Percentiles rank a stretch among this genome's conserved stretches.
Evolutionary conservation across 2,329 filamentous ascomycete genomes (phyloP).

Genomic region (Elsinoe batatas): DNA sequence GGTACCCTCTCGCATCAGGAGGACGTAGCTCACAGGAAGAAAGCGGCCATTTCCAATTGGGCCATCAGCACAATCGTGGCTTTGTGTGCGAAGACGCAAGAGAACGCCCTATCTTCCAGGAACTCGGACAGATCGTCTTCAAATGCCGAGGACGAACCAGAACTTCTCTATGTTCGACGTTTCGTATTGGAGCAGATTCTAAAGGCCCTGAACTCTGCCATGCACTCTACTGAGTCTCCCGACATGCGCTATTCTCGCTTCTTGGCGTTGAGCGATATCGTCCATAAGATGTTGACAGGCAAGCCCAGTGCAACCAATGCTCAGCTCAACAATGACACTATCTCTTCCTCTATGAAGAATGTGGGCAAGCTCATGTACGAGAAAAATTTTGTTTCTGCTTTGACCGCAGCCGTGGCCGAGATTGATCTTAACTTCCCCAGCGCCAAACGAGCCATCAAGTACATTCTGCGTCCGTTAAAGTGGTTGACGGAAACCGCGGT

Average conservation of each 20-base stretch:
- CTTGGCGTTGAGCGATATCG: conserved; percentile 78
- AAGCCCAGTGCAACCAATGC: conserved; percentile 52
- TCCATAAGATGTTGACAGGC: conserved; percentile 82
- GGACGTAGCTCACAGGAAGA: conserved; percentile 71
- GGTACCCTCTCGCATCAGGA: conserved; percentile 62
- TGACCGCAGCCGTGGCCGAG: conserved; percentile 88
- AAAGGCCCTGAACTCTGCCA: conserved; percentile 84
- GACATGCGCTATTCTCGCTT: conserved; percentile 82
- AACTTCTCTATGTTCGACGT: conserved; percentile 82
- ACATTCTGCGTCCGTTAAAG: conserved; percentile 83
- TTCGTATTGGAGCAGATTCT: conserved; percentile 91
- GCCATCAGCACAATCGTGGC: conserved; percentile 80
- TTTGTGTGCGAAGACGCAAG: conserved; percentile 76
- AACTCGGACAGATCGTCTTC: conserved; percentile 38
- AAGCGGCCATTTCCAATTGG: conserved; percentile 70
- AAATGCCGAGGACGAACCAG: conserved; percentile 65
- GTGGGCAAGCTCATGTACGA: conserved; percentile 95
- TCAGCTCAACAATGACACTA: conserved; percentile 13
- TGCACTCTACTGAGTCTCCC: conserved; percentile 64
- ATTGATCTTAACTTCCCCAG: conserved; percentile 91
- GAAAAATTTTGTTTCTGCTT: conserved; percentile 81
- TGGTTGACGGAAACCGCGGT: conserved; percentile 80
- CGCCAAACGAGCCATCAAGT: conserved; percentile 89
- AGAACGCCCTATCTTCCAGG: conserved; percentile 41
- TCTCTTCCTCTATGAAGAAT: conserved; percentile 58